These are phyloP conservation scores for Nigrospora osmanthi DNA, from an alignment of 2,329 filamentous ascomycete genomes.

Conservation along the genomic window DNA sequence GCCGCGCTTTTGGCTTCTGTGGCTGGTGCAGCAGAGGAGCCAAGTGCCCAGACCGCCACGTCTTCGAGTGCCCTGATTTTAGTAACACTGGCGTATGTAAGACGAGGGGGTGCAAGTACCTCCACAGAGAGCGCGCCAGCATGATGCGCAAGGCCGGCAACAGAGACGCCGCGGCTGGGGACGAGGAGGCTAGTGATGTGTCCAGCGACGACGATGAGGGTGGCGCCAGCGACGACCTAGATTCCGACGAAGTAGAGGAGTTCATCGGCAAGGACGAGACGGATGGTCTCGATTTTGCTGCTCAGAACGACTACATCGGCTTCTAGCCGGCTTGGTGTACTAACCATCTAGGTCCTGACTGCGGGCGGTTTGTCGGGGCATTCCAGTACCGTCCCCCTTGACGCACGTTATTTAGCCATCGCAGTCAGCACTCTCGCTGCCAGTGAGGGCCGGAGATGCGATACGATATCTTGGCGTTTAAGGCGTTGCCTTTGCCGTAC, in stretches of 20 bases:
- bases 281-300: conserved; percentile 46
- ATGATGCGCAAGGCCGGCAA: conserved; percentile 61
- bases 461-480: conserved; percentile 5
- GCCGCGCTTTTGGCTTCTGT: conserved; percentile 73
- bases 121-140: conserved; percentile 82
- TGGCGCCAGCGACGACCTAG: conserved; percentile 65
- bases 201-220: conserved; percentile 72
- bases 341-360: conserved; percentile 2
- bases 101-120: conserved; percentile 72
- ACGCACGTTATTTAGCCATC: too few species aligned
- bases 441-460: too few species aligned
- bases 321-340: conserved; percentile 20
- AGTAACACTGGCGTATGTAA: conserved; percentile 83
- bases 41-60: conserved; percentile 73
- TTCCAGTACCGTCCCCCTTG: neutral
- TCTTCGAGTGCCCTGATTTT: conserved; percentile 91
- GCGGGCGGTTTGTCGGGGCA: conserved; percentile 4
- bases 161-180: conserved; percentile 27
- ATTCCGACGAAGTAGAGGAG: conserved; percentile 67
- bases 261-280: conserved; percentile 49
- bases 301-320: conserved; percentile 53
- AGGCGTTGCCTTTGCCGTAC: conserved; percentile 8
- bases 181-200: conserved; percentile 57
- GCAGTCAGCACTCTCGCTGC: too few species aligned
- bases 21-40: conserved; percentile 85